Base-by-base conservation (phyloP, 163 green algal genomes). In the Volvox carteri region DNA sequence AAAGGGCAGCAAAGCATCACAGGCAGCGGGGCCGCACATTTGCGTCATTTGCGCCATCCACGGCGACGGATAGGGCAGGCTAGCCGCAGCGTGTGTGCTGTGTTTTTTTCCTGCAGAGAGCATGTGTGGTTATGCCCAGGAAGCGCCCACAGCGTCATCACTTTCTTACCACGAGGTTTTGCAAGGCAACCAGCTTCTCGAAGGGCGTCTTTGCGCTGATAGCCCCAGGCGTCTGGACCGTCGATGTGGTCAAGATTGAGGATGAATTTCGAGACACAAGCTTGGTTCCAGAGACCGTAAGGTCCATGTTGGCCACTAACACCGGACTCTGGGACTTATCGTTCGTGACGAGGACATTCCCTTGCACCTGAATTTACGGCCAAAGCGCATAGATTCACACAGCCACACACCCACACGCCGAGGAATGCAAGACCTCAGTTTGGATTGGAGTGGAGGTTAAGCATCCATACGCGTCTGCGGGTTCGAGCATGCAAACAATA, bases 141-240 rank as follows among this genome's bases (percentile, higher is more conserved):
- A n/a, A n/a, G n/a, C n/a, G n/a, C n/a, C n/a, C n/a, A n/a, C n/a
- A n/a, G 19, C 14, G 30, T n/a, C 30, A 8, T 23, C 14, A 33
- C 5, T 23, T 74, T 4, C 30, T 39, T 78, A 86, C 78, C 78
- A 77, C 78, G 25, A 75, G 65, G 65, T 75, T 75, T 33, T 75
- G 41, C 16, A 86, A 14, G 19, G 42, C 16, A 8, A 86, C 0
- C 0, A 86, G 78, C n/a, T 77, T 76, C 7, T 78, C 28, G 18
- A 86, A 78, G 0, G 78, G 4, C n/a, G 42, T 67, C 41, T 30
- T 39, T 1, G n/a, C 21, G 1, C 12, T 77, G 4, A 86, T 28
- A 28, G 0, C 3, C 4, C 78, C 60, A 9, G 35, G 60, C 8
- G 41, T 39, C 16, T 33, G 41, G 21, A 76, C 11, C 0, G 60